These are phyloP conservation scores for Fremontodendron californicum DNA, from an alignment of 345 rosid genomes.

Conservation along the genomic window DNA sequence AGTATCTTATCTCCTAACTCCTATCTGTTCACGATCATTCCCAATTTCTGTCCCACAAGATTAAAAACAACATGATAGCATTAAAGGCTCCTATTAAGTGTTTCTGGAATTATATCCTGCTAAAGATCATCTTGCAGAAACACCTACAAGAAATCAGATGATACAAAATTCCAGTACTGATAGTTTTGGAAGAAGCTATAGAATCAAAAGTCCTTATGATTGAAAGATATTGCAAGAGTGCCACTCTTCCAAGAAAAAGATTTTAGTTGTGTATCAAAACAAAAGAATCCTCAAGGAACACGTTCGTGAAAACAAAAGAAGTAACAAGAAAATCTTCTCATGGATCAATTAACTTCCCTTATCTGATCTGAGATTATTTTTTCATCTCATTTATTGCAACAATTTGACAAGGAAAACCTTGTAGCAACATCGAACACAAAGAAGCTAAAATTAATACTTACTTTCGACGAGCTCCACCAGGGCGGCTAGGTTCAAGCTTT, in stretches of 20 bases:
- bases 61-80: not conserved
- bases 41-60: not conserved
- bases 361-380: not conserved
- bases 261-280: not conserved
- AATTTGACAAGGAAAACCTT: not conserved
- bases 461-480: constrained; percentile 91
- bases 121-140: not conserved
- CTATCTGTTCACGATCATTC: not conserved
- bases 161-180: not conserved
- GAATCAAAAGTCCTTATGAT: not conserved
- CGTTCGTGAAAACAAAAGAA: not conserved
- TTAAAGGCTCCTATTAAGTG: not conserved
- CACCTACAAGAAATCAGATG: not conserved
- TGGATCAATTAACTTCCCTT: not conserved
- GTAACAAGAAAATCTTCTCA: not conserved
- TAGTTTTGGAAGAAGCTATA: not conserved
- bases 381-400: not conserved
- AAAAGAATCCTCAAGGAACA: not conserved
- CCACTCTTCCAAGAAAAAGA: not conserved
- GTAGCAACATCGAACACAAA: not conserved
- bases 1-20: not conserved
- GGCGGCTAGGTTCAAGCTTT: constrained; percentile 97
- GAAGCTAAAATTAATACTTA: constrained; percentile 30
- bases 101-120: not conserved
- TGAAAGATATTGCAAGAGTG: not conserved